Base-by-base conservation (phyloP, 108 stramenopile genomes). In the Cylindrotheca closterium region DNA sequence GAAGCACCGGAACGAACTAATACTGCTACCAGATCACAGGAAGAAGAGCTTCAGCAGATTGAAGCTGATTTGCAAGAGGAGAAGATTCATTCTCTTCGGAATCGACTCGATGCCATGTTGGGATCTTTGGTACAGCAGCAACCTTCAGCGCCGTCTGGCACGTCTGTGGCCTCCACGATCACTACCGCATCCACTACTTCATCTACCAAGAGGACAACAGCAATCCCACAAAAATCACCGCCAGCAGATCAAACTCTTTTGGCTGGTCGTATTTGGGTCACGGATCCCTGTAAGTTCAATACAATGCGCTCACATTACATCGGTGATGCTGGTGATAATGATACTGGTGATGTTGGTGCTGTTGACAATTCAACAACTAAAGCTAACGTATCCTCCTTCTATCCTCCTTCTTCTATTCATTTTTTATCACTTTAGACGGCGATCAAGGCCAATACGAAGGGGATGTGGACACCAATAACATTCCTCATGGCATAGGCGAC, bases 401-500 rank as follows among this genome's bases (percentile, higher is more conserved):
- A 10, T 42, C 15, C 37, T 42, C 37, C 37, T 42, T 42, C 7
- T 42, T 42, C n/a, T n/a, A n/a, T n/a, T n/a, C n/a, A n/a, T n/a
- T 42, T 15, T 42, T 15, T 42, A 15, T 42, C 15, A 10, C 37
- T 42, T 15, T 15, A 42, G 37, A 42, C 15, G 37, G 37, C 15
- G 37, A 42, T 42, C 37, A 42, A 42, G 37, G 37, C 15, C 37
- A 42, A 42, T 42, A 42, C 37, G 15, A 42, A 15, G 37, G 37
- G 15, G 37, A 42, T 7, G 37, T 42, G 10, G 37, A 42, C 15
- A 15, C 7, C 7, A 15, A 42, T 7, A 34, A 10, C 15, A 18
- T 19, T n/a, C 51, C 53, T 15, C 52, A 65, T 54, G 64, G 64
- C n/a, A 65, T 54, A 24, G 64, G 64, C 34, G 28, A 21, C 26